Percentiles rank a stretch among this genome's conserved stretches.
Conservation (phyloP, 768 basidiomycete genomes). For the Termitomyces sp. region DNA sequence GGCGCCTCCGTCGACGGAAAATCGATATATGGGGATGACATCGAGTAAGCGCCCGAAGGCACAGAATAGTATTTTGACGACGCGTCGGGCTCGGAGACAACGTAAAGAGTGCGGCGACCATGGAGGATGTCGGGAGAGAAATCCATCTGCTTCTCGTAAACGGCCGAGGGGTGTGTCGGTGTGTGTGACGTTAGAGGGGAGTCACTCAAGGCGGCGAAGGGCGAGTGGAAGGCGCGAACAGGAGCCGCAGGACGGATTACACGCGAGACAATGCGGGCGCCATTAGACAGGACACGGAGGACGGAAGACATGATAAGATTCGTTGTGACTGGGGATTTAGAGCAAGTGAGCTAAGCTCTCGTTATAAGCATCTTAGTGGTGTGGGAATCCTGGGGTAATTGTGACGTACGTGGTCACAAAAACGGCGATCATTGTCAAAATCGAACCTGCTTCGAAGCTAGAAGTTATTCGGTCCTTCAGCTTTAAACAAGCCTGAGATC, state of each 20-base stretch:
- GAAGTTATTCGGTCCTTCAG: background rate
- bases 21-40: slow-evolving; percentile 42
- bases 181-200: slow-evolving; percentile 31
- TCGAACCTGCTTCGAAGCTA: background rate
- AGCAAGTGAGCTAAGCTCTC: slow-evolving; percentile 1
- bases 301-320: slow-evolving; percentile 25
- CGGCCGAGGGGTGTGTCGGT: slow-evolving; percentile 26
- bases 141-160: slow-evolving; percentile 65
- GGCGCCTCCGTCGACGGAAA: slow-evolving; percentile 38
- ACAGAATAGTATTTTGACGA: slow-evolving; percentile 59
- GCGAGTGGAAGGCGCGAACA: slow-evolving; percentile 61
- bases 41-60: slow-evolving; percentile 67
- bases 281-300: slow-evolving; percentile 22
- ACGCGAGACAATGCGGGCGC: slow-evolving; percentile 18
- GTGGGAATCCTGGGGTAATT: slow-evolving; percentile 27
- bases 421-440: background rate
- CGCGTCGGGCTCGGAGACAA: slow-evolving; percentile 71
- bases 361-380: slow-evolving; percentile 17
- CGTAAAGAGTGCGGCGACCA: slow-evolving; percentile 55
- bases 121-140: slow-evolving; percentile 43
- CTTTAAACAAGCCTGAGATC: background rate
- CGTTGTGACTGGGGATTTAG: slow-evolving; percentile 2
- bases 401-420: slow-evolving; percentile 11
- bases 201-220: slow-evolving; percentile 50
- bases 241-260: slow-evolving; percentile 17